Base-by-base conservation (phyloP, 148 eudicot species). In the Vaccinium macrocarpon region DNA sequence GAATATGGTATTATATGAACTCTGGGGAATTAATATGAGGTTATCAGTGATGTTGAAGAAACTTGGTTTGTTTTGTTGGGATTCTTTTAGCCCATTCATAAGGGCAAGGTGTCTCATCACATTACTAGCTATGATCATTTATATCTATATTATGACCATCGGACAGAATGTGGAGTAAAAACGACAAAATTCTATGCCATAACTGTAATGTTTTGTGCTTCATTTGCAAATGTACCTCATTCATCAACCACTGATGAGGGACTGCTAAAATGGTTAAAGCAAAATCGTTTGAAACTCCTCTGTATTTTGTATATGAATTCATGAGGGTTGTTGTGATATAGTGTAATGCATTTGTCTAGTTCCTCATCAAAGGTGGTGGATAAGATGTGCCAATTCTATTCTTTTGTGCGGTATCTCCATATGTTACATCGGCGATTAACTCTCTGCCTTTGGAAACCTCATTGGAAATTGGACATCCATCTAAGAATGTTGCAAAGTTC, bases 261-360 rank as follows among this genome's bases (percentile, higher is more conserved):
- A 66, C 35, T 66, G 72, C 72, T 66, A 3, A 66, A 5, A 68
- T 68, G 42, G 73, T 68, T 4, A 27, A 27, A 10, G 42, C 42
- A 11, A 27, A 68, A 12, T 68, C 9, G 42, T 68, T 27, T 68
- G 73, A 68, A 15, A 38, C 64, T 75, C 32, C 21, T 6, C 8
- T 4, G 14, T 71, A 27, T 2, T 57, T 73, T 13, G n/a, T 19
- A n/a, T 29, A 25, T 50, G 49, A 38, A 21, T 55, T 57, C 0
- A 42, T 56, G 27, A 25, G 29, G 14, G 68, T 32, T 46, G 68
- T 32, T 46, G 13, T 75, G 10, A 42, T 35, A 16, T 35, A 32
- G 62, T 73, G 18, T 48, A 27, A 49, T 51, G 57, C 32, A 76
- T 76, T 76, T 76, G 10, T 76, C 50, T 25, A 78, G 72, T 64